Percentiles rank a stretch among this genome's conserved stretches.
Evolutionary conservation across 192 early-diverging fungal genomes (phyloP).

Genomic region (Coemansia sp.): DNA sequence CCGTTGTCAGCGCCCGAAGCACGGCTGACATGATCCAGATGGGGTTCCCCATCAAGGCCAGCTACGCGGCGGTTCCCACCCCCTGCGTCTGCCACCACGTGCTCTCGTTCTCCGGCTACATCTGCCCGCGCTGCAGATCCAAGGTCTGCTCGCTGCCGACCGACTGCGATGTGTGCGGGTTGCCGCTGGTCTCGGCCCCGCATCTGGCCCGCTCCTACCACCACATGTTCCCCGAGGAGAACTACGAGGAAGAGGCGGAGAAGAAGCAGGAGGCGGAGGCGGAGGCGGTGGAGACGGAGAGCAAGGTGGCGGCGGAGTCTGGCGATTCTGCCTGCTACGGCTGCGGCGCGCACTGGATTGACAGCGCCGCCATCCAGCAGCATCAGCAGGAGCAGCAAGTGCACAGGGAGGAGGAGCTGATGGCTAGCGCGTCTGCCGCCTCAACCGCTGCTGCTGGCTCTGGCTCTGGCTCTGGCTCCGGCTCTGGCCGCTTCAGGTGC

Average conservation of each 20-base stretch:
- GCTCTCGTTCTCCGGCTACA: conserved; percentile 70
- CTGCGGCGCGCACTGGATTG: conserved; percentile 32
- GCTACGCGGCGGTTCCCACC: conserved; percentile 25
- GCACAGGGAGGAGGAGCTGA: not conserved
- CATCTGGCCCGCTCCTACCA: conserved; percentile 91
- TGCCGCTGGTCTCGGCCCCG: conserved; percentile 88
- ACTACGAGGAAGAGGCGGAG: conserved; percentile 76
- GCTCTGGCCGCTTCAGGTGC: conserved; percentile 64
- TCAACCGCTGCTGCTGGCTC: not conserved
- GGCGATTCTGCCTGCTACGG: conserved; percentile 34
- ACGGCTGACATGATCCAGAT: conserved; percentile 78
- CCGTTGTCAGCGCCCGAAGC: conserved; percentile 57
- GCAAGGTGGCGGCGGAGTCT: not conserved
- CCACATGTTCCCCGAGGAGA: conserved; percentile 90
- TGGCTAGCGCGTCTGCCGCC: too few species aligned
- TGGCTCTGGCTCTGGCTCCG: conserved; percentile 17
- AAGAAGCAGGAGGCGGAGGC: too few species aligned
- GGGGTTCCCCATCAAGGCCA: conserved; percentile 79
- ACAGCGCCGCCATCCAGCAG: not conserved
- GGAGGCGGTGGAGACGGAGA: too few species aligned
- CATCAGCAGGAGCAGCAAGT: not conserved
- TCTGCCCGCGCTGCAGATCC: conserved; percentile 81
- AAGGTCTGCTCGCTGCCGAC: conserved; percentile 88
- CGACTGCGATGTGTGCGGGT: conserved; percentile 87
- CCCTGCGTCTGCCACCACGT: conserved; percentile 83